Base-by-base conservation (phyloP, 768 basidiomycete species). In the Candolleomyces aberdarensis region DNA sequence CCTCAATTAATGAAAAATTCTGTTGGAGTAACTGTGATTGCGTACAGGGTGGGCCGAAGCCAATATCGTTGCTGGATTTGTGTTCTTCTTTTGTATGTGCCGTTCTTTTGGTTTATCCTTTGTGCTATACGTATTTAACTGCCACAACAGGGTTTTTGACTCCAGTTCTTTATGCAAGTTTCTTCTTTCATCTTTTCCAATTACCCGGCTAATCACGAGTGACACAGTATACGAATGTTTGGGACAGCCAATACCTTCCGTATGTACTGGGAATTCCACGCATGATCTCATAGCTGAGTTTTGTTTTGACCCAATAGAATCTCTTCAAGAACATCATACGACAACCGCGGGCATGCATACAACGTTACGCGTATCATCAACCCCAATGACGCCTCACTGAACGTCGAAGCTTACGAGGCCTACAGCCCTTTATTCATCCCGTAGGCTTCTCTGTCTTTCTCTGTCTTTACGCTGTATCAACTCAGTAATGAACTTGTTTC, bases 381-480 rank as follows among this genome's bases (percentile, higher is more conserved):
- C 56, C 40, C 77, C 0, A 7, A 2, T 6, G 84, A 84, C 61
- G 65, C 75, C 5, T 81, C 83, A 20, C 79, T 90, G 73, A 83
- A 89, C 71, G 63, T 81, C 51, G 75, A 76, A 39, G 81, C 75
- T 1, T 88, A 89, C 70, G 57, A 80, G 29, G 69, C 72, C 0
- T 89, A 88, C 71, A 83, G 81, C 59, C 87, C 88, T 0, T 62
- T 91, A 56, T 88, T 81, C 72, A 74, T 91, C 48, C 83, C 86
- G 36, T 36, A 36, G 2, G 36, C 3, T 36, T 5, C 5, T 36
- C 36, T 36, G 3, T 36, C 11, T 36, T 6, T 36, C 8, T 36
- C n/a, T n/a, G n/a, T n/a, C n/a, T n/a, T n/a, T n/a, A n/a, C n/a
- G n/a, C n/a, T n/a, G n/a, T n/a, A n/a, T n/a, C n/a, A n/a, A n/a